Evolutionary conservation across 768 basidiomycete species (phyloP).

Genomic region (Mycena maculata): DNA sequence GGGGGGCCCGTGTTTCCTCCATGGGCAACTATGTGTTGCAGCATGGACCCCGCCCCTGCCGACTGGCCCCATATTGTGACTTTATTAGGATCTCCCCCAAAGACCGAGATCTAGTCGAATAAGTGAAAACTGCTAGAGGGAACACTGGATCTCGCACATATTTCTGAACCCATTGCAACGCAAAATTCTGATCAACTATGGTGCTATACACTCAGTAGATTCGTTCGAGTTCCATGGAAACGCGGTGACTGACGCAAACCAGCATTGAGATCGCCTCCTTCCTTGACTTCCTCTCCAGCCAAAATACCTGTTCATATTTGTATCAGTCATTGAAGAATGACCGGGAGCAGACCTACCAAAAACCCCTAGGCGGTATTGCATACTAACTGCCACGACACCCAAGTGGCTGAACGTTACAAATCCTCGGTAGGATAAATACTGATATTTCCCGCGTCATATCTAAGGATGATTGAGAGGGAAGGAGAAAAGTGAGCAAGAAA

Average conservation of each 20-base stretch:
- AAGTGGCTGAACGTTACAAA: slow-evolving; percentile 40
- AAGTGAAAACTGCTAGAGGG: background rate
- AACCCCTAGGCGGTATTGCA: slow-evolving; percentile 49
- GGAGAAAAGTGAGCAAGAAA: background rate
- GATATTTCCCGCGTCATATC: slow-evolving; percentile 39
- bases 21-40: slow-evolving; percentile 48
- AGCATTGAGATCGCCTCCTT: slow-evolving; percentile 46
- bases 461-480: slow-evolving; percentile 15
- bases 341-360: slow-evolving; percentile 39
- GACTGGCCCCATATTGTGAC: slow-evolving; percentile 50
- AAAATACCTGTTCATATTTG: slow-evolving; percentile 40
- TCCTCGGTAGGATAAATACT: slow-evolving; percentile 35
- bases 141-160: background rate
- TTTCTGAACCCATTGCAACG: slow-evolving; percentile 45
- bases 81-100: slow-evolving; percentile 46
- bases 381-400: slow-evolving; percentile 40
- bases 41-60: slow-evolving; percentile 45
- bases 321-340: background rate
- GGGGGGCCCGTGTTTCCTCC: slow-evolving; percentile 44
- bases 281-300: slow-evolving; percentile 43
- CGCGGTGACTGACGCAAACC: slow-evolving; percentile 45
- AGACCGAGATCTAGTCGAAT: slow-evolving; percentile 41
- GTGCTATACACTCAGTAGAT: background rate
- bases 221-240: background rate
- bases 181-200: slow-evolving; percentile 52